Evolutionary conservation across 1,139 yeast genomes (phyloP).

Genomic region (Lodderomyces margitis): DNA sequence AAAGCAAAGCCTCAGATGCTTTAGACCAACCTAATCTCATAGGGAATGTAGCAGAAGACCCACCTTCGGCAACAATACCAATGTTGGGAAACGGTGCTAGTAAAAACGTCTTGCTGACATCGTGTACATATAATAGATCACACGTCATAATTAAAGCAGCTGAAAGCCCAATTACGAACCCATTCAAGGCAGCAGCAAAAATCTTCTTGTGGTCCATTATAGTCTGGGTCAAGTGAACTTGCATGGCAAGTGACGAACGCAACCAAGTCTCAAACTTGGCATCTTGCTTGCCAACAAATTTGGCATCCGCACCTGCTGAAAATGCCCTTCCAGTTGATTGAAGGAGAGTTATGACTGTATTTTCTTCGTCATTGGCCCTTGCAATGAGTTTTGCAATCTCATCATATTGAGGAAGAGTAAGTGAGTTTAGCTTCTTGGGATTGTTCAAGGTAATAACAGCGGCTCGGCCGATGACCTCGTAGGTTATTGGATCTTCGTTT

Average conservation of each 20-base stretch:
- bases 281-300: slow-evolving; percentile 24
- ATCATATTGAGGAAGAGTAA: slow-evolving; percentile 64
- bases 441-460: slow-evolving; percentile 66
- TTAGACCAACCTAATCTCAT: slow-evolving; percentile 70
- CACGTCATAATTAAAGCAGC: slow-evolving; percentile 75
- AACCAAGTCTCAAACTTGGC: slow-evolving; percentile 55
- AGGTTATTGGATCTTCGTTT: slow-evolving; percentile 18
- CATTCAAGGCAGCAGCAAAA: slow-evolving; percentile 74
- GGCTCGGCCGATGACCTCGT: slow-evolving; percentile 52
- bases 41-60: slow-evolving; percentile 65
- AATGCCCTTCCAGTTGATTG: slow-evolving; percentile 75
- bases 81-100: slow-evolving; percentile 78
- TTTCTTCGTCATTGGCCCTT: slow-evolving; percentile 62
- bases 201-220: slow-evolving; percentile 72
- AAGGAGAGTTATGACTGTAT: slow-evolving; percentile 63
- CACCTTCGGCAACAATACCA: slow-evolving; percentile 85
- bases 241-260: slow-evolving; percentile 61
- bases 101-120: slow-evolving; percentile 54
- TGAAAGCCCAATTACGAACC: slow-evolving; percentile 80
- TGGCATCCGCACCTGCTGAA: slow-evolving; percentile 76
- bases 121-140: slow-evolving; percentile 71
- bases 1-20: slow-evolving; percentile 70
- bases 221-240: slow-evolving; percentile 64
- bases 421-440: slow-evolving; percentile 65
- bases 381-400: slow-evolving; percentile 60